Percentiles rank a stretch among this genome's conserved stretches.
phyloP scores from a whole-genome alignment of 345 rosid genomes.

The Raphanus raphanistrum region DNA sequence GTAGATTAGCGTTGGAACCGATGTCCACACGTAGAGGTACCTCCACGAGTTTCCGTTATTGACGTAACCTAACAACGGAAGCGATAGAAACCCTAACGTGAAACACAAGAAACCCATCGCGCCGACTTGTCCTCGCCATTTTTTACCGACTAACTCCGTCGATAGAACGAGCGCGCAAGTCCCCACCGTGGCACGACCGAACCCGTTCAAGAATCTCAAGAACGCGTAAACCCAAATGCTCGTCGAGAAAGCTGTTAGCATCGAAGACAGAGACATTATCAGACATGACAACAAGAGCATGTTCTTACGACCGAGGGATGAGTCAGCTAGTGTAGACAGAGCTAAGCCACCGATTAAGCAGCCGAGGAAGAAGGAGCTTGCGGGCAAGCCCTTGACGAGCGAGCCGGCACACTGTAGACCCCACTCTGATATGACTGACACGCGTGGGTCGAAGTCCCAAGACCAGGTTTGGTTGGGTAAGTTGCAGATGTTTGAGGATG shows the following conservation, averaged over 20 bases:
- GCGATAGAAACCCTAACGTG: constrained; percentile 51
- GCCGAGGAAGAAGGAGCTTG: constrained; percentile 61
- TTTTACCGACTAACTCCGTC: constrained; percentile 50
- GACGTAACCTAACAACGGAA: constrained; percentile 44
- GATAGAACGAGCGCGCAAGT: constrained; percentile 51
- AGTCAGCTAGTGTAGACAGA: constrained; percentile 56
- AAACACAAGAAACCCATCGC: constrained; percentile 47
- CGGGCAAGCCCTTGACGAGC: constrained; percentile 51
- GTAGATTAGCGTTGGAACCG: constrained; percentile 43
- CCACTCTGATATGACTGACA: constrained; percentile 57
- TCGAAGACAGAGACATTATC: constrained; percentile 45
- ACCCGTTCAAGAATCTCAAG: constrained; percentile 50
- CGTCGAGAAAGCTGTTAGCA: constrained; percentile 42
- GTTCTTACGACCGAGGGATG: constrained; percentile 63
- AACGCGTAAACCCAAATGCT: constrained; percentile 48
- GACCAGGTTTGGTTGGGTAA: constrained; percentile 46
- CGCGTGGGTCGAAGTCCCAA: constrained; percentile 45
- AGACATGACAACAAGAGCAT: constrained; percentile 50
- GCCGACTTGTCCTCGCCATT: constrained; percentile 51
- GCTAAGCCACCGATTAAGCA: constrained; percentile 53
- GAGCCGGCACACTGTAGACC: constrained; percentile 51
- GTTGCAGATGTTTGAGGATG: constrained; percentile 38
- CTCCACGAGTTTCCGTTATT: constrained; percentile 54
- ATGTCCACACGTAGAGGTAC: constrained; percentile 48
- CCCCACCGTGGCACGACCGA: constrained; percentile 49